Evolutionary conservation across 2,329 filamentous ascomycete species (phyloP), one percentile per base, ranked within the genome.

Genomic region (Aspergillus chevalieri): DNA sequence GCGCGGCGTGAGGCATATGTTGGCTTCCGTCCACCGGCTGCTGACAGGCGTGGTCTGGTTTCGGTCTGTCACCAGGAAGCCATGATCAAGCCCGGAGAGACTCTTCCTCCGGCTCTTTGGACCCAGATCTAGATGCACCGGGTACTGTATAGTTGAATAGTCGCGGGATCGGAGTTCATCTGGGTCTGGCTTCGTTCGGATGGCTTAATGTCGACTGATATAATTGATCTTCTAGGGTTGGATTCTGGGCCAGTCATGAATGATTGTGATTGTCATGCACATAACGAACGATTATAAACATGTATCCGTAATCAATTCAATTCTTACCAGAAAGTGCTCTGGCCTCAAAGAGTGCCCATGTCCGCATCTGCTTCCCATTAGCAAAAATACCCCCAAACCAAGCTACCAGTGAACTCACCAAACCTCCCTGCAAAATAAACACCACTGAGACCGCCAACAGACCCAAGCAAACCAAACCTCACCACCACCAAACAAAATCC

Each of bases 1-100:
- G 80, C 83, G 12, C 80, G 85, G 47, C 81, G 88, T 46, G 86
- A 93, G 54, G 89, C 93, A 6, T 95, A 94, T 61, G 84, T 96
- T 19, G 87, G 87, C 3, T 74, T 92, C 53, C 62, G 65, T 47
- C 60, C 78, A 44, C 63, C 66, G 5, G 57, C 55, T 42, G 47
- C 63, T 44, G 59, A 60, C 43, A 61, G 57, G 48, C 58, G 59
- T 36, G 48, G 56, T 47, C 61, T 62, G 5, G 54, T 62, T 26
- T 51, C 53, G 8, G 49, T 47, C 44, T 72, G 56, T 58, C 64
- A 53, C 34, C 52, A 53, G 4, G 59, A 63, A 34, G 51, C 59
- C 24, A 52, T 57, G 54, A 63, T 67, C 41, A 59, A 65, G 46
- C 65, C 65, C 3, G 67, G 65, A 3, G 67, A 68, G 14, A 60